phyloP scores from a whole-genome alignment of 2,329 filamentous ascomycete species.

The Colletotrichum cordylinicola region DNA sequence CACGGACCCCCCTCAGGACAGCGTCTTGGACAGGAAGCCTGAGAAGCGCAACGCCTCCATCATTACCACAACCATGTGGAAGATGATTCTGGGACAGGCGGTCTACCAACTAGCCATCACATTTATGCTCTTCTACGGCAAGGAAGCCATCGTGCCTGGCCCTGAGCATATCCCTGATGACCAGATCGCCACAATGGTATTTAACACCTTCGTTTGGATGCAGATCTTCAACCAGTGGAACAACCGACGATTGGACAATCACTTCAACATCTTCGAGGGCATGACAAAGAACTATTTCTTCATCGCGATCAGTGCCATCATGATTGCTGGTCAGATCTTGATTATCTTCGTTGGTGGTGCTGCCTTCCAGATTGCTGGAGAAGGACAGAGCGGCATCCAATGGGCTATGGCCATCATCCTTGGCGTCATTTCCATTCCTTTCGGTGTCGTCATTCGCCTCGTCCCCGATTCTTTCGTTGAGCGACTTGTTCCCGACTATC shows the following conservation, averaged over 20 bases:
- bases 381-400: constrained; percentile 71
- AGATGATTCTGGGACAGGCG: constrained; percentile 96
- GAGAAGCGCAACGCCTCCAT: constrained; percentile 63
- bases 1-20: constrained; percentile 86
- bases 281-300: constrained; percentile 89
- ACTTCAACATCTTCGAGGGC: constrained; percentile 94
- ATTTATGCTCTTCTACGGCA: constrained; percentile 82
- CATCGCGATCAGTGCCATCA: constrained; percentile 81
- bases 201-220: constrained; percentile 99
- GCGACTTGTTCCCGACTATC: constrained; percentile 55
- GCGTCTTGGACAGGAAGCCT: constrained; percentile 78
- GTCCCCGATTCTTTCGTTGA: constrained; percentile 76
- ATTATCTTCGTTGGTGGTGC: constrained; percentile 87
- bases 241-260: constrained; percentile 92
- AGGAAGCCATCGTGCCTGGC: constrained; percentile 42
- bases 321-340: constrained; percentile 87
- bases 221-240: constrained; percentile 99
- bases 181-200: constrained; percentile 81
- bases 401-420: constrained; percentile 90
- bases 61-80: constrained; percentile 96
- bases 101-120: constrained; percentile 85
- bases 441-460: constrained; percentile 81
- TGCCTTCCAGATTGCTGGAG: constrained; percentile 75
- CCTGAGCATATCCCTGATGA: constrained; percentile 25
- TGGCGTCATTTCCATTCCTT: constrained; percentile 82